Percentiles rank a stretch among this genome's conserved stretches.
These are phyloP conservation scores for Yamadazyma dendronema DNA, from an alignment of 1,139 yeast species.

Conservation along the genomic window DNA sequence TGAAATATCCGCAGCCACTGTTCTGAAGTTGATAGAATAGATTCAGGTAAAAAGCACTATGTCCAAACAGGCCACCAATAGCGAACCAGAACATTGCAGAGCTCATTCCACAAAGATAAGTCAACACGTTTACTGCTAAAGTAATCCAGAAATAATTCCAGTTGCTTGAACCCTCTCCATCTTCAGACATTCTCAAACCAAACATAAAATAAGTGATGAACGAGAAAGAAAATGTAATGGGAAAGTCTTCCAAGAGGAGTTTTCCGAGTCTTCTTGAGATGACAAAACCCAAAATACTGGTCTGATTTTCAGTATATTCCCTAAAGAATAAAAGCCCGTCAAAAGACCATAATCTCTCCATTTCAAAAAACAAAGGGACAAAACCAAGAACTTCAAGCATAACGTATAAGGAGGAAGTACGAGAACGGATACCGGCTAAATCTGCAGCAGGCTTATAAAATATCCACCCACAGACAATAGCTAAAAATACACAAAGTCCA, in stretches of 20 bases:
- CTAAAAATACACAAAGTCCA: constrained; percentile 56
- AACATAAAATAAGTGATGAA: constrained; percentile 72
- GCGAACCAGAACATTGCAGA: constrained; percentile 59
- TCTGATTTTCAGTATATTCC: constrained; percentile 71
- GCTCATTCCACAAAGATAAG: constrained; percentile 55
- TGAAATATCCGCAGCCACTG: constrained; percentile 80
- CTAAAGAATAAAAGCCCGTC: constrained; percentile 72
- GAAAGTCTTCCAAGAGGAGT: constrained; percentile 65
- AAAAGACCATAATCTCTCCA: constrained; percentile 64
- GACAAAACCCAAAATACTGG: constrained; percentile 66
- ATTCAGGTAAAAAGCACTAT: constrained; percentile 63
- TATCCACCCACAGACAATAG: constrained; percentile 71
- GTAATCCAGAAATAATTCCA: constrained; percentile 53
- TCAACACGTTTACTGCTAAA: constrained; percentile 57
- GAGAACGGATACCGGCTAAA: constrained; percentile 66
- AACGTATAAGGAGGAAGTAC: constrained; percentile 62
- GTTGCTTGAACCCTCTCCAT: constrained; percentile 17
- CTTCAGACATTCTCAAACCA: constrained; percentile 51
- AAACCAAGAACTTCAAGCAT: constrained; percentile 68
- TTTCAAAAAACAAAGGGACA: constrained; percentile 66
- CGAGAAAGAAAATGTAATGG: constrained; percentile 59
- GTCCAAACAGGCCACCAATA: constrained; percentile 60
- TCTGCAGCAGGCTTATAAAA: constrained; percentile 64
- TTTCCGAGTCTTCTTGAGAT: constrained; percentile 67
- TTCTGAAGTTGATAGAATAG: constrained; percentile 69